These are phyloP conservation scores for Cladosporium sp. DNA, from an alignment of 2,329 filamentous ascomycete species.

Conservation along the genomic window DNA sequence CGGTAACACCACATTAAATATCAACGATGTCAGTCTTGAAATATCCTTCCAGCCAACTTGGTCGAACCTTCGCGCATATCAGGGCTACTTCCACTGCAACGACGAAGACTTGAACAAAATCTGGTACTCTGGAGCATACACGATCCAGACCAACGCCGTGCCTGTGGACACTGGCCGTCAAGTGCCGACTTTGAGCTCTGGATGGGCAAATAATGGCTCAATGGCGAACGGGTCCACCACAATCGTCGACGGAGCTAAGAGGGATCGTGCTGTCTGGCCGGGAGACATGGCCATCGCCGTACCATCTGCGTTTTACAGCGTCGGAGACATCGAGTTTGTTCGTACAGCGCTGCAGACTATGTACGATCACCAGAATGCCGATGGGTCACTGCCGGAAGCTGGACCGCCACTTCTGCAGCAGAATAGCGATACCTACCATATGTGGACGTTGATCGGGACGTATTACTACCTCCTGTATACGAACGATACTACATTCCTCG, in stretches of 20 bases:
- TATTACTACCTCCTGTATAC: constrained; percentile 46
- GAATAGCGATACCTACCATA: constrained; percentile 55
- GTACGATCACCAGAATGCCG: constrained; percentile 47
- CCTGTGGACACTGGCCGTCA: constrained; percentile 39
- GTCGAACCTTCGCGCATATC: constrained; percentile 41
- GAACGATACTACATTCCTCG: constrained; percentile 44
- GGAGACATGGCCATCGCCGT: constrained; percentile 61
- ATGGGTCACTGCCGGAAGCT: constrained; percentile 44
- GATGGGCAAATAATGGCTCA: constrained; percentile 46
- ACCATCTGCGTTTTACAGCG: constrained; percentile 50
- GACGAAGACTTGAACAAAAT: constrained; percentile 48
- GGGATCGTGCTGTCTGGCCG: constrained; percentile 62
- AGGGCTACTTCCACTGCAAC: constrained; percentile 47
- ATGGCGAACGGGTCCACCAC: constrained; percentile 43
- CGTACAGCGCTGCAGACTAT: constrained; percentile 52
- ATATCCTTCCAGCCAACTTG: constrained; percentile 55
- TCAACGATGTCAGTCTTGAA: constrained; percentile 47
- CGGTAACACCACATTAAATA: constrained; percentile 40
- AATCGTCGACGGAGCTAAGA: constrained; percentile 58
- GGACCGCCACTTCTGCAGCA: constrained; percentile 41
- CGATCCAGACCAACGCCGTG: constrained; percentile 35
- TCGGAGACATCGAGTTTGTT: constrained; percentile 52
- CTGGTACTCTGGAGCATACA: constrained; percentile 48
- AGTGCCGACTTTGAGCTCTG: constrained; percentile 41
- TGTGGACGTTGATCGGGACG: constrained; percentile 51